Base-by-base conservation (phyloP, 257 asterid species). In the Penstemon barbatus region DNA sequence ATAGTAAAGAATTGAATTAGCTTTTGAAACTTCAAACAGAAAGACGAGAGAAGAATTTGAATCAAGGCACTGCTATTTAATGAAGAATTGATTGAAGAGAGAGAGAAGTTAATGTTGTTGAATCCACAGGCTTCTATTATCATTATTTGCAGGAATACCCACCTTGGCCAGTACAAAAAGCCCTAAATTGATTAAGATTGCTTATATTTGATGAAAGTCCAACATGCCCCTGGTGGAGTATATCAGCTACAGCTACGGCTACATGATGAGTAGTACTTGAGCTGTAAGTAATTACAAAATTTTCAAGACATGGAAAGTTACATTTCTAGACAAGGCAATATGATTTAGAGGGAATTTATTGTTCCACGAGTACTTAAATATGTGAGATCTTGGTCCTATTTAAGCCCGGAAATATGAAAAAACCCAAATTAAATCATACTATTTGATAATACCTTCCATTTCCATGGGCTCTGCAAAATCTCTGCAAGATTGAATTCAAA, bases 91-190 rank as follows among this genome's bases (percentile, higher is more conserved):
- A 8, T 13, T 15, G 19, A 37, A 48, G 36, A 57, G 45, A 48
- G 36, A 57, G 45, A 70, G 57, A 60, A 33, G 43, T 65, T 6
- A 25, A 25, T 25, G 33, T 25, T 25, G 33, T 25, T 25, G 33
- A 25, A 25, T 25, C 33, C 33, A 25, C 33, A 25, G 33, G 33
- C 33, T 25, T 25, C 33, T 15, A 15, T 15, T 15, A 15, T 15
- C 18, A 15, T 15, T 15, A 15, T 15, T 15, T 15, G 18, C 18
- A 15, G 18, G 18, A 15, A 0, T 15, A 15, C 18, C 18, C 18
- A 15, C 92, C 93, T 89, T 78, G 75, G 66, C 66, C 74, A 65
- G 87, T 75, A 81, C 81, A 84, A 73, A 72, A 75, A 11, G 88
- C 81, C 83, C 84, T 87, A 89, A 80, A 53, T 72, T 81, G 76